Percentiles rank a stretch among this genome's conserved stretches.
Conservation (phyloP, 1,139 yeast genomes). For the Kluyveromyces sp. region DNA sequence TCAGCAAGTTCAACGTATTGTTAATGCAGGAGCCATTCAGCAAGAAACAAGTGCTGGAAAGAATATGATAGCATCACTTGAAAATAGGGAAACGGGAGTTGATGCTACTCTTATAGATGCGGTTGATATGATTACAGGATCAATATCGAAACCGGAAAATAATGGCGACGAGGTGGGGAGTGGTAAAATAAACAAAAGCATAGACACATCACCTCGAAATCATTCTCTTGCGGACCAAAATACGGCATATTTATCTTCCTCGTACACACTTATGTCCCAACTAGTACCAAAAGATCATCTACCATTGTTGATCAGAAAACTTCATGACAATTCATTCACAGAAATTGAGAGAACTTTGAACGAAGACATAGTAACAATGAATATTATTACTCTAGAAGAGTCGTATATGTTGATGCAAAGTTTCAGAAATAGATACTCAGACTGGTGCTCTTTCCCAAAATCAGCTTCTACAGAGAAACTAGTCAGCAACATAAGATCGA, state of each 20-base stretch:
- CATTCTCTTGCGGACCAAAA: conserved; percentile 7
- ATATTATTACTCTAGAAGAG: conserved; percentile 44
- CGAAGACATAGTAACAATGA: conserved; percentile 41
- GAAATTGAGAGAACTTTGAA: conserved; percentile 6
- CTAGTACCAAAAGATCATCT: conserved; percentile 13
- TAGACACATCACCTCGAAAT: not conserved
- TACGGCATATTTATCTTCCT: conserved; percentile 10
- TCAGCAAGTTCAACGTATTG: not conserved
- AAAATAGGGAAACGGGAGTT: not conserved
- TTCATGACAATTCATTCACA: conserved; percentile 11
- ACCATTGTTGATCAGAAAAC: conserved; percentile 21
- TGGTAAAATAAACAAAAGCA: not conserved
- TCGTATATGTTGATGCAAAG: conserved; percentile 45
- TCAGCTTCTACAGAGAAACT: conserved; percentile 42
- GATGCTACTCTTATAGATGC: not conserved
- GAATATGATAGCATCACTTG: not conserved
- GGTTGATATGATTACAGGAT: not conserved
- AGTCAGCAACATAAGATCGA: conserved; percentile 42
- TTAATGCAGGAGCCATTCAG: not conserved
- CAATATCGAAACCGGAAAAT: too few species aligned
- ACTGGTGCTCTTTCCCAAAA: conserved; percentile 73
- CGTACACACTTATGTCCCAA: conserved; percentile 18
- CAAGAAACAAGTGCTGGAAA: not conserved
- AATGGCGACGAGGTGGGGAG: not conserved
- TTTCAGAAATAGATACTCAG: conserved; percentile 61